Evolutionary conservation across 2,329 filamentous ascomycete genomes (phyloP).

Genomic region (Bipolaris victoriae): DNA sequence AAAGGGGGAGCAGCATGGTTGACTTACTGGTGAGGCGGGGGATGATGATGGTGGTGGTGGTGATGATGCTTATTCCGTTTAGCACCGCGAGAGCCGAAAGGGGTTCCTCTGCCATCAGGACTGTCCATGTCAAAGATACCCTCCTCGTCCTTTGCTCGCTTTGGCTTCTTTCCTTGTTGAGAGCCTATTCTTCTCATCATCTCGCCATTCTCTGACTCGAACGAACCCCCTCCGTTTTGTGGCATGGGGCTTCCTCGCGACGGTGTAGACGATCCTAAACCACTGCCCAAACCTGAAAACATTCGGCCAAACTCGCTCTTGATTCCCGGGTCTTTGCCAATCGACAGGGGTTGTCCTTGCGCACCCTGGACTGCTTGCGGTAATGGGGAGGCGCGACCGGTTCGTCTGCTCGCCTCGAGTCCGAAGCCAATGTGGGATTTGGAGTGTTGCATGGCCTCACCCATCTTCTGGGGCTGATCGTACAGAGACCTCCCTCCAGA

Average conservation of each 20-base stretch:
- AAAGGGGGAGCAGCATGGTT: neutral
- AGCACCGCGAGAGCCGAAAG: slow-evolving; percentile 67
- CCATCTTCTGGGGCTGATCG: slow-evolving; percentile 51
- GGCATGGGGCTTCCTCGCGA: slow-evolving; percentile 58
- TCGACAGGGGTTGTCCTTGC: slow-evolving; percentile 78
- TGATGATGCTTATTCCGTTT: slow-evolving; percentile 68
- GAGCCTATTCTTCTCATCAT: slow-evolving; percentile 45
- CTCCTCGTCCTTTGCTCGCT: slow-evolving; percentile 81
- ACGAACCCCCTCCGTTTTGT: slow-evolving; percentile 36
- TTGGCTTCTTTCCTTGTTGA: slow-evolving; percentile 45
- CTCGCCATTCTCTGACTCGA: slow-evolving; percentile 40
- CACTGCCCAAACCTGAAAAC: slow-evolving; percentile 88
- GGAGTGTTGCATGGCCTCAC: slow-evolving; percentile 64
- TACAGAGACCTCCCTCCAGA: slow-evolving; percentile 43
- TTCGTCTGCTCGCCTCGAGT: slow-evolving; percentile 76
- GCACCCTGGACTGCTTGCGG: slow-evolving; percentile 94
- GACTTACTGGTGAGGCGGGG: slow-evolving; percentile 59
- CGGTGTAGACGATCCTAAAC: slow-evolving; percentile 64
- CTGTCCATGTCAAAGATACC: slow-evolving; percentile 69
- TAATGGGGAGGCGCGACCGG: slow-evolving; percentile 83
- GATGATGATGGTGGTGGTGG: slow-evolving; percentile 62
- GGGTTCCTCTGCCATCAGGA: slow-evolving; percentile 66
- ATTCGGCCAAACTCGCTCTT: slow-evolving; percentile 95
- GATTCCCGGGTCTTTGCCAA: slow-evolving; percentile 82
- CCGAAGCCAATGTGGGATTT: slow-evolving; percentile 75